Base-by-base conservation (phyloP, 2,329 filamentous ascomycete genomes). In the Cladosporium sp. region DNA sequence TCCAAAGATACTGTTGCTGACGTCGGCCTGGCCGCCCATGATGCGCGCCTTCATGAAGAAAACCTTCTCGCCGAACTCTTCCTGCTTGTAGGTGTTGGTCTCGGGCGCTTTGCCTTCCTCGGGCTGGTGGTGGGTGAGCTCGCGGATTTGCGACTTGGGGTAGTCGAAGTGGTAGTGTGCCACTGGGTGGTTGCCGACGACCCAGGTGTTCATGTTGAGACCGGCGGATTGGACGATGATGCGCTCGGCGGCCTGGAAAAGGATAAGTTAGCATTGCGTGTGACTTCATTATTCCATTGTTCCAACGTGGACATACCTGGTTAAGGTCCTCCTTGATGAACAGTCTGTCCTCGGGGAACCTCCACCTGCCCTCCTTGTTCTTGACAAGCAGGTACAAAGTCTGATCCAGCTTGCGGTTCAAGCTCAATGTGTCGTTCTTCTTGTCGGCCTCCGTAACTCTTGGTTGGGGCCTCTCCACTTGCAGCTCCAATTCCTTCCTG, bases 201-300 rank as follows among this genome's bases (percentile, higher is more conserved):
- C 85, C 92, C 94, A 99, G 58, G 92, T 97, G 80, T 97, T 97
- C 92, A 99, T 97, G 81, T 99, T 95, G 61, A 89, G 78, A 60
- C 94, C 94, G 9, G 88, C 92, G 3, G 90, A 81, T 68, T 90
- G 82, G 55, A 87, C 80, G 22, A 97, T 81, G 57, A 92, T 86
- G 61, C 92, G 84, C 71, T 91, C 84, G 38, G 93, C 92, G 45
- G 90, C 87, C 94, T 99, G 67, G 62, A 9, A 36, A 25, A 43
- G 17, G 12, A 19, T 19, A 17, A 38, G 57, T 40, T 38, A 58
- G 70, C 59, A 70, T 65, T n/a, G 9, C 43, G 17, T 36, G 20
- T 47, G 43, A 8, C 40, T 52, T 8, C 14, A 15, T 1, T 5
- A 5, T 6, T 17, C 0, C n/a, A 4, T 22, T 63, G 49, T 36